A percentile compares a stretch with the other conserved stretches of the same genome.
These are phyloP conservation scores for Mrakia frigida DNA, from an alignment of 768 basidiomycete genomes.

Conservation along the genomic window DNA sequence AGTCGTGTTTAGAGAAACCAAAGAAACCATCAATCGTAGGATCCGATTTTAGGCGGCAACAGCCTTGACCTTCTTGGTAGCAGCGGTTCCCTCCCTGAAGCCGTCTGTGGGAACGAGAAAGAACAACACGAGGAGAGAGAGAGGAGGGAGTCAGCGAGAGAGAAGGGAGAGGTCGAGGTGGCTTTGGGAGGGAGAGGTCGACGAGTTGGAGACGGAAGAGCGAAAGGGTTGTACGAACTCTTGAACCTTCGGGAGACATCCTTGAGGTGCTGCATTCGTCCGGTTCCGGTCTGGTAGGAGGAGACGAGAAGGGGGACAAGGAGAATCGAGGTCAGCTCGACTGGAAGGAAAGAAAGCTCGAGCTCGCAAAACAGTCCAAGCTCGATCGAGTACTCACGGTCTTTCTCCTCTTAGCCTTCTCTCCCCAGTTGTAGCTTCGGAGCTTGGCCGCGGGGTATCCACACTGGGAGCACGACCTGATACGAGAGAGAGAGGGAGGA, in stretches of 20 bases:
- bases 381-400: constrained; percentile 54
- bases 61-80: constrained; percentile 73
- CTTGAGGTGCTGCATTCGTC: constrained; percentile 91
- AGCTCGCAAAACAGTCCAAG: neutral
- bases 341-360: neutral
- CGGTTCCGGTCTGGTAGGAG: constrained; percentile 59
- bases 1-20: neutral
- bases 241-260: constrained; percentile 91
- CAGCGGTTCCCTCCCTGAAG: constrained; percentile 77
- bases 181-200: constrained; percentile 32
- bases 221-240: constrained; percentile 75
- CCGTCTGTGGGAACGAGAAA: neutral
- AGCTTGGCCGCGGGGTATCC: constrained; percentile 94
- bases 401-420: constrained; percentile 99
- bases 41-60: constrained; percentile 46
- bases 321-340: neutral
- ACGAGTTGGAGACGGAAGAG: neutral
- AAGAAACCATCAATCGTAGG: neutral
- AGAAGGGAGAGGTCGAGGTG: neutral
- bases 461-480: constrained; percentile 83
- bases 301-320: neutral
- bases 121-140: neutral
- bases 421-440: constrained; percentile 95
- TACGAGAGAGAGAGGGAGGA: neutral
- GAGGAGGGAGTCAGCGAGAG: constrained; percentile 28